Conservation (phyloP, 2,329 filamentous ascomycete species). For the Fusarium ambrosium region DNA sequence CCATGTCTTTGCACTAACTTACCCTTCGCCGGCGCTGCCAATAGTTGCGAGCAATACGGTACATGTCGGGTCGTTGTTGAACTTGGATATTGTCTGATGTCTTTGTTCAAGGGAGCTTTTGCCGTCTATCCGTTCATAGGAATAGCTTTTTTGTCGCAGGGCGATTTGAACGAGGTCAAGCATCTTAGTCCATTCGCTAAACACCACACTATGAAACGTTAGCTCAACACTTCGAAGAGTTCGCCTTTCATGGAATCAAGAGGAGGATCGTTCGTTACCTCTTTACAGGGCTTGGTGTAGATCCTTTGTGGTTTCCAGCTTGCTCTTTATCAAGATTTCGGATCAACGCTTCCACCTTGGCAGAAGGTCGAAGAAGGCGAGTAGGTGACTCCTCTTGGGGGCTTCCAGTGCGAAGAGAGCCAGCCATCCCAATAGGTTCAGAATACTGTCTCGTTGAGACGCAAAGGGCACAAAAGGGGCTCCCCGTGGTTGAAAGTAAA, state of each 20-base stretch:
- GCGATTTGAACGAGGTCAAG: background rate
- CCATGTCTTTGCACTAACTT: background rate
- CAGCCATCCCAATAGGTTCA: fast-evolving
- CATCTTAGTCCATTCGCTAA: background rate
- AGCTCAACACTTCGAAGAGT: slow-evolving; percentile 29
- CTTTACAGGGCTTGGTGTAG: background rate
- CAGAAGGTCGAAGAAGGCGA: background rate
- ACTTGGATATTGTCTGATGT: fast-evolving
- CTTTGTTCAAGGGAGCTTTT: background rate
- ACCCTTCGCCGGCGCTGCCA: slow-evolving; percentile 51
- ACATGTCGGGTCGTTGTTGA: background rate
- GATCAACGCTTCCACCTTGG: background rate
- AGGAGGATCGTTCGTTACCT: background rate
- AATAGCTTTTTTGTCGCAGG: background rate
- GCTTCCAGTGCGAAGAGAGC: background rate
- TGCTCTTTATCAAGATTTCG: background rate
- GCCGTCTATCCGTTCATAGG: background rate
- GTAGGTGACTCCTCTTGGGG: background rate
- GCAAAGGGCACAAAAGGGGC: background rate
- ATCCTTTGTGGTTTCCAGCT: fast-evolving
- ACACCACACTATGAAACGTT: slow-evolving; percentile 3
- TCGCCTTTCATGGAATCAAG: background rate
- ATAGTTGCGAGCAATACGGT: slow-evolving; percentile 50
- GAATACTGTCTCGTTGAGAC: background rate
- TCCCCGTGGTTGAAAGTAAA: fast-evolving